Conservation (phyloP, 768 basidiomycete genomes). For the Boletus sp. region DNA sequence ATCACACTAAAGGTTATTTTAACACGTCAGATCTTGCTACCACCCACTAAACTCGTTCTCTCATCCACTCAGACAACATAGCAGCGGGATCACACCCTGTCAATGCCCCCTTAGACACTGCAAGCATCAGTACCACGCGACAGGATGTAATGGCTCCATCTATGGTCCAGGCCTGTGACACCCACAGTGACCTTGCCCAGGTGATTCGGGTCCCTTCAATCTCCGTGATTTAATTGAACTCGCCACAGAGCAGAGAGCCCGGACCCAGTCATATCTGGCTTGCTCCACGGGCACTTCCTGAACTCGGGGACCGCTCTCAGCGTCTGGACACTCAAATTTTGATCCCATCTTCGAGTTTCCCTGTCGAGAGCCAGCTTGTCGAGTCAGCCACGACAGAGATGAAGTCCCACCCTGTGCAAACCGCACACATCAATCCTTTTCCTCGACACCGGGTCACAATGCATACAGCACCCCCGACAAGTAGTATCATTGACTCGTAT, state of each 20-base stretch:
- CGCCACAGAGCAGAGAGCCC: constrained; percentile 9
- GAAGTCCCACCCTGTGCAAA: background rate
- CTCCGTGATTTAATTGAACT: constrained; percentile 2
- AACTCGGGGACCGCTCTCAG: background rate
- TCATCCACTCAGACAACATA: constrained; percentile 1
- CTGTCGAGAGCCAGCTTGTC: background rate
- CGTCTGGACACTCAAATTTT: background rate
- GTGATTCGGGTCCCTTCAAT: background rate
- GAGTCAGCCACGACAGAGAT: background rate
- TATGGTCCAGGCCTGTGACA: background rate
- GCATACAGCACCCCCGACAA: background rate
- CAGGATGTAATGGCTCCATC: background rate
- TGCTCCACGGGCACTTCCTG: background rate
- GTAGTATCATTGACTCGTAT: constrained; percentile 10
- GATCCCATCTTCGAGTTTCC: too few relatives aligned
- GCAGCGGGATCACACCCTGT: background rate
- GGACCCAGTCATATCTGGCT: constrained; percentile 5
- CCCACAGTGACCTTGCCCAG: constrained; percentile 2
- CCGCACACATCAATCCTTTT: background rate
- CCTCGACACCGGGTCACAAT: background rate
- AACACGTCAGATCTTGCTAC: background rate
- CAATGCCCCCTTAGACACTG: background rate
- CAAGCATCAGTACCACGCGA: background rate
- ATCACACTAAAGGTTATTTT: constrained; percentile 5
- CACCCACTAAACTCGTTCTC: background rate